phyloP scores from a whole-genome alignment of 2,329 filamentous ascomycete genomes.

The Penicillium sp. region DNA sequence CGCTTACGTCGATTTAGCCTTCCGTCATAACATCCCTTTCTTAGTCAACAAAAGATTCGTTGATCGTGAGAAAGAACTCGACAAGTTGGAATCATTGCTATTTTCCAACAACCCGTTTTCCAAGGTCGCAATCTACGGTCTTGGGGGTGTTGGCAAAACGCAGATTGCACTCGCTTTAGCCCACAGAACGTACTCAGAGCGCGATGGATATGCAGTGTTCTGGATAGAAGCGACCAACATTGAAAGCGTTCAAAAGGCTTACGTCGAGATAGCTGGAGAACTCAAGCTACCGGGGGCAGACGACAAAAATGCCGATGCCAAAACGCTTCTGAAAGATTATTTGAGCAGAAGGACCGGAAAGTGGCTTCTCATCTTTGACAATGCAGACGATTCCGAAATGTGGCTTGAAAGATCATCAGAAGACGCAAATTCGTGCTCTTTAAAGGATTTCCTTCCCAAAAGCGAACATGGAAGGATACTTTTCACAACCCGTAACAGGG shows the following conservation, averaged over 20 bases:
- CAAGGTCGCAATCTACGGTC: constrained; percentile 24
- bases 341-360: too few relatives aligned
- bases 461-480: too few relatives aligned
- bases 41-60: not conserved
- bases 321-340: too few relatives aligned
- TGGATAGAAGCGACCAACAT: constrained; percentile 28
- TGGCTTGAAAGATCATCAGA: too few relatives aligned
- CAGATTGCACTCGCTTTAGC: constrained; percentile 30
- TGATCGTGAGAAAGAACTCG: not conserved
- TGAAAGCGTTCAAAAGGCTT: constrained; percentile 15
- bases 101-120: not conserved
- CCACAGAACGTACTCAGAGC: constrained; percentile 22
- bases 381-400: too few relatives aligned
- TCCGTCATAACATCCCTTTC: too few relatives aligned
- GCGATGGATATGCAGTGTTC: constrained; percentile 19
- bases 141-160: constrained; percentile 33
- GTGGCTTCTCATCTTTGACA: too few relatives aligned
- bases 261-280: constrained; percentile 1
- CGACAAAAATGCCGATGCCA: not conserved
- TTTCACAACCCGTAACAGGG: too few relatives aligned
- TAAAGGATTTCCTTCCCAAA: too few relatives aligned
- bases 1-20: too few relatives aligned
- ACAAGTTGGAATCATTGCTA: not conserved
- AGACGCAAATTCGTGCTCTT: too few relatives aligned
- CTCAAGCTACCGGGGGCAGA: not conserved